Evolutionary conservation across 1,284 basidiomycete genomes (phyloP).

Genomic region (Xerocomus minutiporus): DNA sequence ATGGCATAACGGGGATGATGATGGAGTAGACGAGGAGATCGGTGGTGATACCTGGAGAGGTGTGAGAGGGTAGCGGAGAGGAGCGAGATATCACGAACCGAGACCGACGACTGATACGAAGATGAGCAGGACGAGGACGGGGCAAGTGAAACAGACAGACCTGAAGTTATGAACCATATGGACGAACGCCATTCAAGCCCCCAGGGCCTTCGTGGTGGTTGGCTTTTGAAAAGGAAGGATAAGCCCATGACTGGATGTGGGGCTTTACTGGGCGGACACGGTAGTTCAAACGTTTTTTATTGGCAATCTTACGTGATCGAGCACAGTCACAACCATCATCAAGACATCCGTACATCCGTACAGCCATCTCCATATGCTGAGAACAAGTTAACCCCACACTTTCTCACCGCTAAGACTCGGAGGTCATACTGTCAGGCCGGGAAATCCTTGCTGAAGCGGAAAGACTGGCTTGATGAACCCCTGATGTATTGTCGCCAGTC

Average conservation of each 20-base stretch:
- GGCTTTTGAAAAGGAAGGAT: not conserved
- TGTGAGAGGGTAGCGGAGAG: not conserved
- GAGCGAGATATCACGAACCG: conserved; percentile 22
- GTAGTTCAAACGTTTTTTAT: not conserved
- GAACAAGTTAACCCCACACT: too few species aligned
- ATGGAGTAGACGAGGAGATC: conserved; percentile 67
- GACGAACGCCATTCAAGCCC: conserved; percentile 54
- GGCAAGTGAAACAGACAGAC: conserved; percentile 19
- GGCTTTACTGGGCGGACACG: not conserved
- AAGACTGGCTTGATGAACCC: too few species aligned
- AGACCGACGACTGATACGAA: conserved; percentile 33
- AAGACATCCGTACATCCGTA: too few species aligned
- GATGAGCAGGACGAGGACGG: conserved; percentile 4
- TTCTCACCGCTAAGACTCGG: too few species aligned
- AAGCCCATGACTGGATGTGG: conserved; percentile 14
- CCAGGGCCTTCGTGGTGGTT: conserved; percentile 18
- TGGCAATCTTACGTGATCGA: not conserved
- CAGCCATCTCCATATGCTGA: too few species aligned
- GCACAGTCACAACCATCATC: too few species aligned
- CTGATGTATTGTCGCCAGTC: too few species aligned
- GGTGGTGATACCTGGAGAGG: conserved; percentile 49
- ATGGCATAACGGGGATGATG: conserved; percentile 73
- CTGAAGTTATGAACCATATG: conserved; percentile 46
- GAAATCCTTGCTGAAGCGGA: too few species aligned
- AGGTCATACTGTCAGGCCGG: too few species aligned